Evolutionary conservation across 2,329 filamentous ascomycete species (phyloP), one percentile per base, ranked within the genome.

Genomic region (Cadophora sp.): DNA sequence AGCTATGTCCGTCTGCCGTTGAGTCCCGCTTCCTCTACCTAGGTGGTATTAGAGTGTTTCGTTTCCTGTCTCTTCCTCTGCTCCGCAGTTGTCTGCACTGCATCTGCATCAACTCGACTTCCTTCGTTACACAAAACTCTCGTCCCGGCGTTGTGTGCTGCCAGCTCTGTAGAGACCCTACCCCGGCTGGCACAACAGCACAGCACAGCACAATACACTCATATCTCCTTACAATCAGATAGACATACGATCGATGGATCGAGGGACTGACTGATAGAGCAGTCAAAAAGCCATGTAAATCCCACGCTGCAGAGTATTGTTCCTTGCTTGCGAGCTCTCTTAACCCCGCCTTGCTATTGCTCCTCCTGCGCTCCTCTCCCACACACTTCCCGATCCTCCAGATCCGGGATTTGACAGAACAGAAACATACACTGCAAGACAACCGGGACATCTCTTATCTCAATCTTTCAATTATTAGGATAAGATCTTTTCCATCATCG

Each of bases 201-300:
- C 31, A 34, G 11, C 31, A 34, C n/a, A n/a, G n/a, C n/a, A 34
- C 31, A 34, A 34, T 11, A 34, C 31, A 11, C 5, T 34, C 31
- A 34, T 11, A 34, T 34, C 31, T 11, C 11, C 31, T 34, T 34
- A 6, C 31, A 34, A 11, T 6, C 31, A 34, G 5, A 34, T 11
- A 6, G 31, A 34, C 31, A 34, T 5, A 34, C 31, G 5, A 11
- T 6, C 31, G 31, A 6, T 11, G 5, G 11, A 6, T 6, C 31
- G 31, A 11, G 11, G 12, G 12, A 43, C 12, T 43, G 37, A 43
- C 14, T 43, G n/a, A n/a, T n/a, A n/a, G 37, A 43, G 37, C 37
- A 43, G 37, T 43, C 37, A 43, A 43, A 34, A 58, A 29, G 51
- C 26, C 51, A 55, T 55, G 37, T 61, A 61, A 43, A 29, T 26